Base-by-base conservation (phyloP, 805 yeast genomes). In the Candida adriatica region DNA sequence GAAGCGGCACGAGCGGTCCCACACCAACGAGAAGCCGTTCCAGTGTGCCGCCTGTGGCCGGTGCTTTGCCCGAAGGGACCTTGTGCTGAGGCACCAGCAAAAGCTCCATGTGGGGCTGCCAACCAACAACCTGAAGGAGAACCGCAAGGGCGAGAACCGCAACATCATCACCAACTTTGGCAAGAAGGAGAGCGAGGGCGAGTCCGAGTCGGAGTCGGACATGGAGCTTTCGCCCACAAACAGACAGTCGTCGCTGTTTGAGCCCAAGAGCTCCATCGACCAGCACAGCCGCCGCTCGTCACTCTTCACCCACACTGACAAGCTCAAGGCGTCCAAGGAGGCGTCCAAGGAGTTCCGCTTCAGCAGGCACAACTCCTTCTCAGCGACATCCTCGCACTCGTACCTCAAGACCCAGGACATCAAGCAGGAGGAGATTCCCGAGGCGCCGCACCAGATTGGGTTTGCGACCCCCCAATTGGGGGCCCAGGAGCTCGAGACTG, bases 21-120 rank as follows among this genome's bases (percentile, higher is more conserved):
- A 90, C 55, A 90, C 98, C 8, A 85, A 88, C 55, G 96, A 88
- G 58, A 87, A 87, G 54, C 97, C 97, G 1, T 90, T 81, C 61
- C 92, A 85, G 53, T 90, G 98, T 60, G 94, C 94, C 2, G 88
- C 88, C 7, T 90, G 97, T 58, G 96, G 95, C 20, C 75, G 97
- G 30, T 83, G 95, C 52, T 90, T 92, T 62, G 96, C 97, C 5
- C 66, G 98, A 35, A 64, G 96, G 35, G 90, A 82, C 53, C 66
- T 82, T 51, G 86, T 92, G 18, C 67, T 92, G 33, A 71, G 98
- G 38, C 98, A 92, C 62, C 95, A 86, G 61, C 96, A 87, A 59
- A 92, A 92, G 53, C 70, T 92, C 21, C 98, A 92, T 49, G 59
- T 81, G 1, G 48, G 62, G 6, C 28, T 66, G 55, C 29, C 63